Base-by-base conservation (phyloP, 768 basidiomycete genomes). In the Galerina marginata region DNA sequence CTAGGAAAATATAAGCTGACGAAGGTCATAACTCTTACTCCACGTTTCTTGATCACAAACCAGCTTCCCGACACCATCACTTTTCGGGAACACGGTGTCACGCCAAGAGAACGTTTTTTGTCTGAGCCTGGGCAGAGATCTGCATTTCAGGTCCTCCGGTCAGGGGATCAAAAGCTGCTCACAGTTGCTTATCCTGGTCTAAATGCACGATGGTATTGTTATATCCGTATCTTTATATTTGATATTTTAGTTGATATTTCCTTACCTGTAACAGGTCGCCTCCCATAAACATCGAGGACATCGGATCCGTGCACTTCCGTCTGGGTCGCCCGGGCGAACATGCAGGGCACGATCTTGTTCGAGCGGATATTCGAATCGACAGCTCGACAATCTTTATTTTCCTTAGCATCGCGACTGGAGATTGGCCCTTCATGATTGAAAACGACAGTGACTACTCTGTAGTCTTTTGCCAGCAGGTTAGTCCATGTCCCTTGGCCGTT, bases 1-100 rank as follows among this genome's bases (percentile, higher is more conserved):
- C 78, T 89, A n/a, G 97, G 97, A 38, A 98, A 97, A 80, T 99
- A 98, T 74, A 98, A 98, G 71, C 78, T 99, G 37, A 91, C 90
- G 26, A 99, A 98, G 77, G 90, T 98, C 65, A 88, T 99, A 64
- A 96, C 92, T 0, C 77, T 99, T 39, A 82, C 92, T 7, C 97
- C 97, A 26, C 87, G 97, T 47, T 99, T 95, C 79, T 77, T 99
- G 63, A 74, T 99, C 65, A 92, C 89, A 74, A 99, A 98, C 75
- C 83, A 87, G 61, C 81, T 95, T 39, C 62, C 79, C 4, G 84
- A 86, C 51, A 69, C 86, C 2, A 82, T 99, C 36, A 86, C 86
- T 40, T 88, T 96, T 75, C 87, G 97, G 48, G 95, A 98, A 72
- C 89, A 95, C 66, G 91, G 92, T 37, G 87, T 83, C 3, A 78